A percentile compares a stretch with the other conserved stretches of the same genome.
Conservation (phyloP, 2,329 filamentous ascomycete species). For the Botryosphaeria agaves region DNA sequence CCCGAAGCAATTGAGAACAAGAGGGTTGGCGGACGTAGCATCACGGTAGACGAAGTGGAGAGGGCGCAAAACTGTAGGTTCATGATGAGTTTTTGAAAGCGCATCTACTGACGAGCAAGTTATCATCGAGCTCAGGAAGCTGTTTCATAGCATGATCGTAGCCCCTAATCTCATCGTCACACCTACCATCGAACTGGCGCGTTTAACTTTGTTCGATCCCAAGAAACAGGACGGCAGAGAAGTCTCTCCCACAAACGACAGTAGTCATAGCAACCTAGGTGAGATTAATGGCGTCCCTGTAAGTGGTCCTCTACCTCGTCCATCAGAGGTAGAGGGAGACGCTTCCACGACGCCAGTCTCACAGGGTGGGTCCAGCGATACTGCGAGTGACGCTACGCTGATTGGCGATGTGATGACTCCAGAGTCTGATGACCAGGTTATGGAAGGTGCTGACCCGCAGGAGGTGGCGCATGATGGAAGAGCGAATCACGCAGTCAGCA, state of each 20-base stretch:
- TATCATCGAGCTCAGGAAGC: slow-evolving; percentile 48
- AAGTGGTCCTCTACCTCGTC: too few relatives aligned
- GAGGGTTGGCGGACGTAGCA: slow-evolving; percentile 1
- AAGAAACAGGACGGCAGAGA: slow-evolving; percentile 21
- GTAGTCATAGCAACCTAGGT: too few relatives aligned
- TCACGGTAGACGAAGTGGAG: slow-evolving; percentile 35
- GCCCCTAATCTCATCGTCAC: slow-evolving; percentile 44
- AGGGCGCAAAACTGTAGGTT: slow-evolving; percentile 57
- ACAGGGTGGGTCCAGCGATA: too few relatives aligned
- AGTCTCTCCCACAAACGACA: slow-evolving; percentile 37
- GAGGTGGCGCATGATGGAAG: too few relatives aligned
- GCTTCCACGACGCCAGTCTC: too few relatives aligned
- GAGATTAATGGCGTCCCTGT: too few relatives aligned
- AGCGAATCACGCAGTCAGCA: too few relatives aligned
- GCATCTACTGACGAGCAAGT: slow-evolving; percentile 32
- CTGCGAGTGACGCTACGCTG: too few relatives aligned
- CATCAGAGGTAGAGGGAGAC: too few relatives aligned
- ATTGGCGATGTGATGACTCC: too few relatives aligned
- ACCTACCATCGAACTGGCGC: slow-evolving; percentile 62
- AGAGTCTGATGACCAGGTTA: too few relatives aligned
- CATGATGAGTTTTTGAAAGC: background rate
- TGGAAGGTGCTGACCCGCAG: too few relatives aligned
- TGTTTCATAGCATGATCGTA: slow-evolving; percentile 56
- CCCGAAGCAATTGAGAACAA: slow-evolving; percentile 22
- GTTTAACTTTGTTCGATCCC: slow-evolving; percentile 53